phyloP scores from a whole-genome alignment of 2,329 filamentous ascomycete species.

The Albifimbria verrucaria region DNA sequence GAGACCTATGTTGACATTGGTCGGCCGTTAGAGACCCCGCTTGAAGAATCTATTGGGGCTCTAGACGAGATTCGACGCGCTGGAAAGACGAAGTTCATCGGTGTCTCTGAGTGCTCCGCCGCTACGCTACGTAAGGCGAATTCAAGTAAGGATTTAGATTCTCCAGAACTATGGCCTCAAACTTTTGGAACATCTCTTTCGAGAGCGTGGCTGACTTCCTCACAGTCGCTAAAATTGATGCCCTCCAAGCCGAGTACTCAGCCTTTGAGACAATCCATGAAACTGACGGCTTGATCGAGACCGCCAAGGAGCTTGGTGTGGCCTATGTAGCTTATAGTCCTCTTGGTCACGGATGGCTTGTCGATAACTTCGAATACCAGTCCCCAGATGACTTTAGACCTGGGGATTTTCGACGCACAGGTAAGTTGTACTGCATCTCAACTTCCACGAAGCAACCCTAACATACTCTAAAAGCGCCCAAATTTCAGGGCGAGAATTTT shows the following conservation, averaged over 20 bases:
- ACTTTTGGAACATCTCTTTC: neutral
- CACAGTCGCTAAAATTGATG: slow-evolving; percentile 43
- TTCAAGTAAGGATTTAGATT: slow-evolving; percentile 32
- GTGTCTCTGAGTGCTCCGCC: slow-evolving; percentile 44
- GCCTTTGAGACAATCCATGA: slow-evolving; percentile 39
- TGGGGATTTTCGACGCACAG: slow-evolving; percentile 35
- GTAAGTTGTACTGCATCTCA: slow-evolving; percentile 18
- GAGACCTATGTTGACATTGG: neutral
- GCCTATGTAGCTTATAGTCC: slow-evolving; percentile 45
- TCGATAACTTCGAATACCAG: slow-evolving; percentile 38
- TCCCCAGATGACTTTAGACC: slow-evolving; percentile 42
- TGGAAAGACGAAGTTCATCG: slow-evolving; percentile 47
- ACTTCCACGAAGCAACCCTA: neutral
- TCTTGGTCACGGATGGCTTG: slow-evolving; percentile 43
- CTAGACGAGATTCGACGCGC: slow-evolving; percentile 42
- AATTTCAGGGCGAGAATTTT: slow-evolving; percentile 41
- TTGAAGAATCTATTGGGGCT: slow-evolving; percentile 44
- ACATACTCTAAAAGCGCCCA: slow-evolving; percentile 17
- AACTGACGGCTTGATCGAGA: slow-evolving; percentile 35
- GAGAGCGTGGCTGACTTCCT: neutral
- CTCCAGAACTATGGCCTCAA: neutral
- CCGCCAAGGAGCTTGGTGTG: slow-evolving; percentile 35
- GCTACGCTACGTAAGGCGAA: slow-evolving; percentile 40
- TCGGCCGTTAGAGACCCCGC: slow-evolving; percentile 29
- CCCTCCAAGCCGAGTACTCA: slow-evolving; percentile 44